Evolutionary conservation across 1,284 basidiomycete genomes (phyloP).

Genomic region (Amylostereum areolatum): DNA sequence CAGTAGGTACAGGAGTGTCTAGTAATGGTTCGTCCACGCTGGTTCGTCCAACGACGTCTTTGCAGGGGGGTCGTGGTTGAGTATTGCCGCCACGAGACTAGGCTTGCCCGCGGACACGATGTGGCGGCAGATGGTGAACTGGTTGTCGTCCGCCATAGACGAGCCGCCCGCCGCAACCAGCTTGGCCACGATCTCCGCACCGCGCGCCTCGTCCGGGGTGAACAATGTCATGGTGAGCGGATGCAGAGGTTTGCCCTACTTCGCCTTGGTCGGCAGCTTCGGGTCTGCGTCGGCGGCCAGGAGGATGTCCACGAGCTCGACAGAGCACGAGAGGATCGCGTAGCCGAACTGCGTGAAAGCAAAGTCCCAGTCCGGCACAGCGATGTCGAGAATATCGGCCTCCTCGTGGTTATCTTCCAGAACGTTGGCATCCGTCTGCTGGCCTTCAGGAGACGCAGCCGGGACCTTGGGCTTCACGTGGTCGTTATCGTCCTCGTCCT

Average conservation of each 20-base stretch:
- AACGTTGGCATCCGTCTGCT: constrained; percentile 21
- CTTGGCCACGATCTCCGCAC: constrained; percentile 35
- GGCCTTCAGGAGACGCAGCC: constrained; percentile 14
- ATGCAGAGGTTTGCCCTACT: constrained; percentile 26
- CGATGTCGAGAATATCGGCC: constrained; percentile 48
- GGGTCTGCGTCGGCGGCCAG: constrained; percentile 37
- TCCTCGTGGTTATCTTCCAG: constrained; percentile 41
- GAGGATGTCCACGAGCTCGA: constrained; percentile 38
- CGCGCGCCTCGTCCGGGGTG: constrained; percentile 38
- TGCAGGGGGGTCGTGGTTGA: constrained; percentile 42
- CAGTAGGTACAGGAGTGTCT: constrained; percentile 27
- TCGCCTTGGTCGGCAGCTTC: constrained; percentile 19
- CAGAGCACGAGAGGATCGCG: constrained; percentile 41
- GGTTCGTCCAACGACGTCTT: constrained; percentile 41
- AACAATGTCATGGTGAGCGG: constrained; percentile 43
- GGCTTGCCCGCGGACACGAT: no score
- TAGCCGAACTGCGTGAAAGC: constrained; percentile 46
- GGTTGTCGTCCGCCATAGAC: constrained; percentile 38
- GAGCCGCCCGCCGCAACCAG: constrained; percentile 44
- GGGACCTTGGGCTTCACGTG: constrained; percentile 13
- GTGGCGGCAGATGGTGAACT: constrained; percentile 43
- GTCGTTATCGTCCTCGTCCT: constrained; percentile 14
- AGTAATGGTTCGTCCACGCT: constrained; percentile 13
- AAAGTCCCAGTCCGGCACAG: constrained; percentile 52
- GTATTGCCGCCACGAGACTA: no score